Percentiles rank a stretch among this genome's conserved stretches.
Evolutionary conservation across 345 rosid genomes (phyloP).

Genomic region (Brassica juncea): DNA sequence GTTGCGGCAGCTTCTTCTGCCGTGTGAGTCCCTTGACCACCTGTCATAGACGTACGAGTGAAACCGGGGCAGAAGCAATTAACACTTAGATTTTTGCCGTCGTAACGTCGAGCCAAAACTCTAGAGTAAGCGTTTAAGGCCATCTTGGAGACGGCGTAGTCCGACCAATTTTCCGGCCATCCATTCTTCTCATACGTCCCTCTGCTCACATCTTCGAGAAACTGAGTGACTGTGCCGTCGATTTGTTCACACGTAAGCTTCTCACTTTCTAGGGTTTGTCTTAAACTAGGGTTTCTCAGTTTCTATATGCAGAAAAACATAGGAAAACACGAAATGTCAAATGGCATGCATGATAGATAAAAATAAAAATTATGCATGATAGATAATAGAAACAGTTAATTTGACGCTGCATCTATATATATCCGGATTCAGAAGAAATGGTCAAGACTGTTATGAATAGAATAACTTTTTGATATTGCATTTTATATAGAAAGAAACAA

Average conservation of each 20-base stretch:
- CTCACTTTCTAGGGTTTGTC: slow-evolving; percentile 47
- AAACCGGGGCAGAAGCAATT: slow-evolving; percentile 87
- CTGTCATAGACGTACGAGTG: slow-evolving; percentile 80
- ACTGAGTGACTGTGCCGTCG: slow-evolving; percentile 45
- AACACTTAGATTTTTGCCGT: slow-evolving; percentile 48
- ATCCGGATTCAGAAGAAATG: not conserved
- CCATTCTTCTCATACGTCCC: slow-evolving; percentile 72
- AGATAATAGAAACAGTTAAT: not conserved
- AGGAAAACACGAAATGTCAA: not conserved
- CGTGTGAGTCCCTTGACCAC: slow-evolving; percentile 68
- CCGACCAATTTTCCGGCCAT: slow-evolving; percentile 85
- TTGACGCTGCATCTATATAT: not conserved
- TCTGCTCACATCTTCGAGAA: slow-evolving; percentile 52
- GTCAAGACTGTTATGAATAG: not conserved
- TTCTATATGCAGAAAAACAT: slow-evolving; percentile 50
- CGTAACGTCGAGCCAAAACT: slow-evolving; percentile 52
- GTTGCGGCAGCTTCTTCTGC: slow-evolving; percentile 58
- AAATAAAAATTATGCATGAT: not conserved
- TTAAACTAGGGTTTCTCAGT: slow-evolving; percentile 54
- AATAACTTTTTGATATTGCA: not conserved
- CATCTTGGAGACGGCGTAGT: slow-evolving; percentile 80
- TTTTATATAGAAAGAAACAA: not conserved
- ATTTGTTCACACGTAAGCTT: slow-evolving; percentile 50
- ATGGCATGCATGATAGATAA: not conserved
- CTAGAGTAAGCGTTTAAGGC: slow-evolving; percentile 76